A percentile compares a stretch with the other conserved stretches of the same genome.
Evolutionary conservation across 106 monocot genomes (phyloP).

Genomic region (Acanthochlamys bracteata): DNA sequence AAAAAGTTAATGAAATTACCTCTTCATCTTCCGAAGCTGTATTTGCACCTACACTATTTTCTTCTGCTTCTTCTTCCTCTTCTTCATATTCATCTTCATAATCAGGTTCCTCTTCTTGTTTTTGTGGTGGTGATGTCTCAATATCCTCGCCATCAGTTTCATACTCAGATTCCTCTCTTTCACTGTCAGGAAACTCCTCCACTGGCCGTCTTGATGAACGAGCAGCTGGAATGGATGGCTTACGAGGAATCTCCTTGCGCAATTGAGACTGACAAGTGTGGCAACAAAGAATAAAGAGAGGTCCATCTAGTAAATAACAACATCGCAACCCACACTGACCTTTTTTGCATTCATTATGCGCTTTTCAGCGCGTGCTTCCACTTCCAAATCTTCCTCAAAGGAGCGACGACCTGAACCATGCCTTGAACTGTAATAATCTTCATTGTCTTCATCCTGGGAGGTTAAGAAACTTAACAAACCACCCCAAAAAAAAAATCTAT

Average conservation of each 20-base stretch:
- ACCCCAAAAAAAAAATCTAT: too few relatives aligned
- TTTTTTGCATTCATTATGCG: conserved; percentile 79
- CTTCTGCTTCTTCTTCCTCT: conserved; percentile 46
- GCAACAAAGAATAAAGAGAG: conserved; percentile 7
- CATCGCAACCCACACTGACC: conserved; percentile 19
- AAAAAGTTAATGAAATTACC: not conserved
- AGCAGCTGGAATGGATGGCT: conserved; percentile 30
- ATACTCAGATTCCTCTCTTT: conserved; percentile 90
- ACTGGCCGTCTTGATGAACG: conserved; percentile 39
- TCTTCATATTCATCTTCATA: conserved; percentile 76
- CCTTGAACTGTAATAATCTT: conserved; percentile 55
- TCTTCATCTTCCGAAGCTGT: conserved; percentile 57
- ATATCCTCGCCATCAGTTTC: conserved; percentile 83
- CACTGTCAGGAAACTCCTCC: conserved; percentile 68
- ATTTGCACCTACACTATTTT: conserved; percentile 40
- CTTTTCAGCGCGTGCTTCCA: conserved; percentile 69
- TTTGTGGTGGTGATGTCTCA: conserved; percentile 34
- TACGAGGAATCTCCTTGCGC: conserved; percentile 32
- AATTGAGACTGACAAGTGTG: conserved; percentile 25
- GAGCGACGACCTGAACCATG: conserved; percentile 41
- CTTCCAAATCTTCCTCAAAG: conserved; percentile 81
- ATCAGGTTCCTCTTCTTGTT: conserved; percentile 32
- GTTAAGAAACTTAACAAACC: not conserved
- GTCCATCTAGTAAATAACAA: not conserved
- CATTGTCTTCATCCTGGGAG: conserved; percentile 73